Evolutionary conservation across 2,329 filamentous ascomycete genomes (phyloP), one percentile per base, ranked within the genome.

Genomic region (Pseudogymnoascus sp.): DNA sequence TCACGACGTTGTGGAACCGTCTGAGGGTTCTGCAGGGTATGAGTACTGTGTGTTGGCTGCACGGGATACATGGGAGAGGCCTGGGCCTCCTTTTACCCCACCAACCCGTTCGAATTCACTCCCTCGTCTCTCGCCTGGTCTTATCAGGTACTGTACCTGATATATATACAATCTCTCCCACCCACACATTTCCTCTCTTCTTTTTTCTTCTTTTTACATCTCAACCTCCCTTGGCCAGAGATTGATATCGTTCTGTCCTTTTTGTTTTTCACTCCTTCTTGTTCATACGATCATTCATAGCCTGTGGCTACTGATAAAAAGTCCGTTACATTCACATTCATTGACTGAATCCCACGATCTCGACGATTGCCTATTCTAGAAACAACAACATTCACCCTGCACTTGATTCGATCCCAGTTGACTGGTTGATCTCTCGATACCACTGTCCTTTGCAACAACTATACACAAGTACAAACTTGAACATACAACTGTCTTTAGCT

Each of bases 311-410:
- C 50, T 56, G 50, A 56, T 33, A 56, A 56, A 44, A 53, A 53
- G 46, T 53, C 13, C 46, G 11, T n/a, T 17, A 11, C 29, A 56
- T 56, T 56, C 50, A 56, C 50, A 56, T 56, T 56, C 50, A 56
- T 56, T 56, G 50, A 56, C 29, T 56, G 50, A 56, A 56, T 56
- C 46, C 29, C 29, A 56, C 50, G 7, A 29, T 60, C 38, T 40
- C 59, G 59, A 60, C 59, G 19, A 60, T 60, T 38, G 38, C 38
- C 7, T 40, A 26, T 60, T 60, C 59, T 1, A 40, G 33, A 60
- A 60, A 60, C 59, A 56, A 33, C 59, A 60, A 60, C 33, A n/a
- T 60, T 60, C 59, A 60, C 26, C 38, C 38, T 42, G 59, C 33
- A 17, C 59, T 10, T 56, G 46, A 56, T 56, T 60, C 13, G 59